Conservation (phyloP, 352 stramenopile genomes). For the Globisporangium orthogonon region DNA sequence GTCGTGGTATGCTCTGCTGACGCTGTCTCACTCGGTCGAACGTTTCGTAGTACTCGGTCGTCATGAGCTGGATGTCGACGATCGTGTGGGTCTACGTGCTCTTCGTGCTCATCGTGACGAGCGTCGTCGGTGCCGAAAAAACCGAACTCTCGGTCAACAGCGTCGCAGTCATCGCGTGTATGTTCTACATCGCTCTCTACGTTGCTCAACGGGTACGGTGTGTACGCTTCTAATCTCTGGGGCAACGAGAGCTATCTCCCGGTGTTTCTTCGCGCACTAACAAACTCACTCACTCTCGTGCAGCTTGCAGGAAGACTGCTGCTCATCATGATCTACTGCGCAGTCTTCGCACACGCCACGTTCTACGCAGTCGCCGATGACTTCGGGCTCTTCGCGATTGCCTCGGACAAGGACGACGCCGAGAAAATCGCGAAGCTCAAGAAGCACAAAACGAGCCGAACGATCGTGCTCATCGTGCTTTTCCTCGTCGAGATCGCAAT, state of each 20-base stretch:
- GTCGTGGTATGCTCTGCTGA: background rate
- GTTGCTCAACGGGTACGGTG: slow-evolving; percentile 5
- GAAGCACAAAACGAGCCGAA: slow-evolving; percentile 7
- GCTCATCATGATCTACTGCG: slow-evolving; percentile 19
- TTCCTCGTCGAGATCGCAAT: slow-evolving; percentile 27
- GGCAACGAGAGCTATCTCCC: background rate
- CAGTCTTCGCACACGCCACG: slow-evolving; percentile 18
- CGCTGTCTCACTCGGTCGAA: background rate
- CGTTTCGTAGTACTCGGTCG: slow-evolving; percentile 13
- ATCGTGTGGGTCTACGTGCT: slow-evolving; percentile 20
- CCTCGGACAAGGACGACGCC: background rate
- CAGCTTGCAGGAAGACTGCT: slow-evolving; percentile 9
- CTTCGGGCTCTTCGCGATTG: slow-evolving; percentile 18
- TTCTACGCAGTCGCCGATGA: slow-evolving; percentile 21
- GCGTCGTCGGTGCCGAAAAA: slow-evolving; percentile 13
- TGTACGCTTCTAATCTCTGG: background rate
- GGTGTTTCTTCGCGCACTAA: background rate
- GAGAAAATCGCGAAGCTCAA: background rate
- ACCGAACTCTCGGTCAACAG: slow-evolving; percentile 15
- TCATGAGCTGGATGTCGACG: slow-evolving; percentile 15
- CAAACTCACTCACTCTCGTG: background rate
- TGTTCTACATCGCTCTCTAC: slow-evolving; percentile 18
- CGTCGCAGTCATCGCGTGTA: slow-evolving; percentile 13
- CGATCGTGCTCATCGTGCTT: slow-evolving; percentile 16
- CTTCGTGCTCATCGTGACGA: slow-evolving; percentile 19